Base-by-base conservation (phyloP, 176 grass and related monocot species). In the Avena sativa region DNA sequence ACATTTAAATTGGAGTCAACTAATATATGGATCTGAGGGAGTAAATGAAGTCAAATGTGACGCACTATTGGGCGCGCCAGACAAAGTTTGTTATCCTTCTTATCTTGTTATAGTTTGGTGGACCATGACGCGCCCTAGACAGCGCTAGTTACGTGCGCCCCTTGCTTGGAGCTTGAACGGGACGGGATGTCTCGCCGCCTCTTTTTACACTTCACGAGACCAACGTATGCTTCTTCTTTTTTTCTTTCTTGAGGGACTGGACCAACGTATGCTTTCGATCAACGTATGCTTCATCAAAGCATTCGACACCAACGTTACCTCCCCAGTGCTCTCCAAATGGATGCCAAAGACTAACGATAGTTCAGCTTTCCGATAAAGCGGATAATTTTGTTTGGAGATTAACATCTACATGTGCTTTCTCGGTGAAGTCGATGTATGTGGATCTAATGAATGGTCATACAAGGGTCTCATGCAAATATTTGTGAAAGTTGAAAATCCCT, bases 261-360 rank as follows among this genome's bases (percentile, higher is more conserved):
- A 44, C 1, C 30, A 68, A 9, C 32, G 62, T 34, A 19, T 34
- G 59, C n/a, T 53, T 13, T 40, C n/a, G 28, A 30, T 30, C 28
- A 30, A 34, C 32, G 32, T 34, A 34, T 34, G 56, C 26, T 50
- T 12, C 28, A 8, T 38, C 5, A 23, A 78, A 10, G 19, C 80
- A 19, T 32, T 60, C 69, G 80, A 40, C 52, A 20, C 52, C 53
- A 72, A 72, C 26, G 4, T 13, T 53, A 23, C 10, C 43, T 71
- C 87, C 16, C 26, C 28, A 17, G 8, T 47, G 66, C 3, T n/a
- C 12, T 80, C 40, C 67, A 51, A 74, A 87, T 61, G 26, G 43
- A 51, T 4, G 4, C 44, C 34, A 9, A 12, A 34, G 32, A 34
- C 3, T 34, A 34, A 34, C 3, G 32, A 34, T 3, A 34, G 32